Percentiles rank a stretch among this genome's conserved stretches.
Conservation (phyloP, 306 rosid species). For the Mucuna pruriens region DNA sequence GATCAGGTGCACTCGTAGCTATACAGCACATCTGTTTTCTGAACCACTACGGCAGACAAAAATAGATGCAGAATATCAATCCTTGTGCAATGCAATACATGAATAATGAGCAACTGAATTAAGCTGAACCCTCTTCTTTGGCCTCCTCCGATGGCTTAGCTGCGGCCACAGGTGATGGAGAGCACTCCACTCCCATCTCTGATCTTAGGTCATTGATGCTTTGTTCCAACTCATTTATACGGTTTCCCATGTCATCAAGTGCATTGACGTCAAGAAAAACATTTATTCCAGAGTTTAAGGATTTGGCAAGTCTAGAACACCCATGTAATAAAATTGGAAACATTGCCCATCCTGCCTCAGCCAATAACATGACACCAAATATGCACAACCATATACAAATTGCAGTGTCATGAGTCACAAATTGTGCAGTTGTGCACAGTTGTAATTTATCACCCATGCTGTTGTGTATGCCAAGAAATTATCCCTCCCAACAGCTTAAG, state of each 20-base stretch:
- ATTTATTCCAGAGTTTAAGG: slow-evolving; percentile 28
- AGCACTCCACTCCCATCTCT: slow-evolving; percentile 94
- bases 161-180: slow-evolving; percentile 66
- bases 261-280: slow-evolving; percentile 69
- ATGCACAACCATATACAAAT: not conserved
- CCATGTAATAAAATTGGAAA: slow-evolving; percentile 26
- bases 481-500: not conserved
- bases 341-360: slow-evolving; percentile 17
- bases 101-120: slow-evolving; percentile 33
- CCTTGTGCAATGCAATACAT: slow-evolving; percentile 39
- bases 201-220: slow-evolving; percentile 84
- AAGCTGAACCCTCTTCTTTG: slow-evolving; percentile 74
- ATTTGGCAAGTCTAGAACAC: slow-evolving; percentile 29
- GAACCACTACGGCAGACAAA: slow-evolving; percentile 24
- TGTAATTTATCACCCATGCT: not conserved
- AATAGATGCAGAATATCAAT: slow-evolving; percentile 31
- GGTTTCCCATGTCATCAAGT: slow-evolving; percentile 97
- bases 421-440: not conserved
- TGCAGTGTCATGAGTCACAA: not conserved
- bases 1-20: slow-evolving; percentile 23
- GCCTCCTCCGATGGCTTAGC: slow-evolving; percentile 56
- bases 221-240: slow-evolving; percentile 92
- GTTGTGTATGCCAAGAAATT: not conserved
- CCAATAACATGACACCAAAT: slow-evolving; percentile 20
- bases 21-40: slow-evolving; percentile 16